phyloP scores from a whole-genome alignment of 148 eudicot species.

The Bassia scoparia region DNA sequence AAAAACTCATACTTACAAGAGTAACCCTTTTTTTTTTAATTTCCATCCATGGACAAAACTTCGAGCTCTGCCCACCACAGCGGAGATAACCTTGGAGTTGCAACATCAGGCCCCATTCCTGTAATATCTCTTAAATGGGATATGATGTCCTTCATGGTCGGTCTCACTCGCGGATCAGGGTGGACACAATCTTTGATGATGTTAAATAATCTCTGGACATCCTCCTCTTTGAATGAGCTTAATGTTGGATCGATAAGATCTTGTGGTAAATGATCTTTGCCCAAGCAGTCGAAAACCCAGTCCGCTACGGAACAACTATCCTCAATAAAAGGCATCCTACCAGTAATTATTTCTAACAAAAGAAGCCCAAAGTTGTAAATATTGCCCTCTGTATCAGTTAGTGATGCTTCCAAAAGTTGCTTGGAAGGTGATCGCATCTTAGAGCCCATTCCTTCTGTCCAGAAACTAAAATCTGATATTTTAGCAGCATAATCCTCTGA shows the following conservation, averaged over 20 bases:
- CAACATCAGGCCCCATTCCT: constrained; percentile 58
- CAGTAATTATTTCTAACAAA: constrained; percentile 72
- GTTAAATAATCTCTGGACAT: constrained; percentile 38
- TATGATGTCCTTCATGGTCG: constrained; percentile 55
- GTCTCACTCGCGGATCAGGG: constrained; percentile 54
- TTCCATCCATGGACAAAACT: constrained; percentile 51
- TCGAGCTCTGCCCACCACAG: constrained; percentile 98
- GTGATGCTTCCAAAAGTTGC: constrained; percentile 43
- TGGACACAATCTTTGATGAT: constrained; percentile 52
- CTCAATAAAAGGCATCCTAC: constrained; percentile 55
- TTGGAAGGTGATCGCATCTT: constrained; percentile 54
- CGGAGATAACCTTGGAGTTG: constrained; percentile 68
- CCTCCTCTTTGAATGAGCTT: constrained; percentile 40
- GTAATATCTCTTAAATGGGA: constrained; percentile 56
- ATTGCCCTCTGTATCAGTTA: constrained; percentile 46
- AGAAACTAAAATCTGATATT: constrained; percentile 78
- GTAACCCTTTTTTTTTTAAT: constrained; percentile 9
- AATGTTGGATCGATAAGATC: constrained; percentile 69
- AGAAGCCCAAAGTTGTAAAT: constrained; percentile 72
- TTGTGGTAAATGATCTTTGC: constrained; percentile 31
- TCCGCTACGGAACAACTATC: constrained; percentile 43
- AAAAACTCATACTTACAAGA: constrained; percentile 15
- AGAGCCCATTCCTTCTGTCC: constrained; percentile 43
- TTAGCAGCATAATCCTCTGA: constrained; percentile 93
- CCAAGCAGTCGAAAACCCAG: constrained; percentile 54